Percentiles rank a stretch among this genome's conserved stretches.
phyloP scores from a whole-genome alignment of 2,329 filamentous ascomycete genomes.

The Mariannaea elegans region DNA sequence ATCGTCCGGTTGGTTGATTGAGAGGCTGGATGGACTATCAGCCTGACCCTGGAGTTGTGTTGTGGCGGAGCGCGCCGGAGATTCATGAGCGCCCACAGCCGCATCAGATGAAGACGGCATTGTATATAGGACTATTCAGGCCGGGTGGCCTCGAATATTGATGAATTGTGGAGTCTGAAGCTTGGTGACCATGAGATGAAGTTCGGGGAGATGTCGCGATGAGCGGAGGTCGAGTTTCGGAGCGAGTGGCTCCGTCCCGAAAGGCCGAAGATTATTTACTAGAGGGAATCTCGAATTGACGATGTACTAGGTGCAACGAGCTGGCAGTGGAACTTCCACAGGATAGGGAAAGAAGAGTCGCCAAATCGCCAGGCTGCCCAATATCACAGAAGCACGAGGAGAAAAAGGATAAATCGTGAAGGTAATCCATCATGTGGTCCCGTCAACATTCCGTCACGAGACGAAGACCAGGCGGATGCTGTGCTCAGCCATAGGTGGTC shows the following conservation, averaged over 20 bases:
- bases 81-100: constrained; percentile 10
- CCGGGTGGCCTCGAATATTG: constrained; percentile 13
- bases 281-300: too few relatives aligned
- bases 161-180: constrained; percentile 3
- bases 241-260: constrained; percentile 22
- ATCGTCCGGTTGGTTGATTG: constrained; percentile 29
- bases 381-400: neutral
- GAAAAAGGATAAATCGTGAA: neutral
- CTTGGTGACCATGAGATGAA: constrained; percentile 16
- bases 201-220: constrained; percentile 6
- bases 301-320: neutral
- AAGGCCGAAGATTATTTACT: neutral
- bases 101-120: constrained; percentile 28
- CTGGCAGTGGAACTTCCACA: neutral
- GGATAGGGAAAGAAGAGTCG: neutral
- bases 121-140: constrained; percentile 11
- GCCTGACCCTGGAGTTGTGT: constrained; percentile 19
- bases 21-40: constrained; percentile 19
- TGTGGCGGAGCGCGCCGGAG: constrained; percentile 12
- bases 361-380: neutral
- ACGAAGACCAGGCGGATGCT: constrained; percentile 17
- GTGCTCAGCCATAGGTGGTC: constrained; percentile 13
- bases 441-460: constrained; percentile 32
- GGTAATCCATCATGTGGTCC: constrained; percentile 35
- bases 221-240: constrained; percentile 21